Conservation (phyloP, 2,329 filamentous ascomycete species). For the Clathrospora elynae region DNA sequence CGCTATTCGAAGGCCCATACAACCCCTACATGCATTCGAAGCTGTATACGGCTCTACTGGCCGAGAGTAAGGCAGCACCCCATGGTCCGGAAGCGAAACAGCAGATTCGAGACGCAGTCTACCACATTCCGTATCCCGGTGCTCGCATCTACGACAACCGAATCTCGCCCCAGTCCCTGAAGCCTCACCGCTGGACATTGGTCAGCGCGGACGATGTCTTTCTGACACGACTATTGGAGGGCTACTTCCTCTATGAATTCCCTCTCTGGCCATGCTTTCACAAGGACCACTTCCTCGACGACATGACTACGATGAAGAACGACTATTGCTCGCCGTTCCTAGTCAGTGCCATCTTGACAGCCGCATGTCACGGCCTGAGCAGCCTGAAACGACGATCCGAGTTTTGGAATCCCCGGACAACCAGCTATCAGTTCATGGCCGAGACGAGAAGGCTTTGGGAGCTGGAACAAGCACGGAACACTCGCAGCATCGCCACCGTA, state of each 20-base stretch:
- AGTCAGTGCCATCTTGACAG: conserved; percentile 13
- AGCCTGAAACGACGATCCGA: conserved; percentile 5
- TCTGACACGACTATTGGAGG: conserved; percentile 10
- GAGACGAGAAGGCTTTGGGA: conserved; percentile 9
- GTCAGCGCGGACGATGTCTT: conserved; percentile 13
- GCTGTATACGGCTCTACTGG: background rate
- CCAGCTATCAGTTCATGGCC: conserved; percentile 5
- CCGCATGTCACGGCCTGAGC: conserved; percentile 9
- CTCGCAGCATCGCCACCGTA: background rate
- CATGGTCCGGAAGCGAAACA: background rate
- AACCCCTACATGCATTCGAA: conserved; percentile 6
- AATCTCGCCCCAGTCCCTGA: conserved; percentile 2
- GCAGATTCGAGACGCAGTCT: background rate
- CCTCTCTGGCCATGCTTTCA: conserved; percentile 13
- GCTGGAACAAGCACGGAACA: background rate
- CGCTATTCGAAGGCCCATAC: background rate
- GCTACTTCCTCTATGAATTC: conserved; percentile 16
- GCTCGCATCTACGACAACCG: conserved; percentile 11
- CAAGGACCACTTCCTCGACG: conserved; percentile 19
- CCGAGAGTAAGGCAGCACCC: background rate
- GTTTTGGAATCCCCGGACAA: conserved; percentile 11
- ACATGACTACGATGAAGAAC: conserved; percentile 8
- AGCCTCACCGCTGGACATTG: conserved; percentile 12
- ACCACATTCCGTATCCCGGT: conserved; percentile 4
- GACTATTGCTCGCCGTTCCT: conserved; percentile 17